Base-by-base conservation (phyloP, 345 rosid species). In the Salix brachista region DNA sequence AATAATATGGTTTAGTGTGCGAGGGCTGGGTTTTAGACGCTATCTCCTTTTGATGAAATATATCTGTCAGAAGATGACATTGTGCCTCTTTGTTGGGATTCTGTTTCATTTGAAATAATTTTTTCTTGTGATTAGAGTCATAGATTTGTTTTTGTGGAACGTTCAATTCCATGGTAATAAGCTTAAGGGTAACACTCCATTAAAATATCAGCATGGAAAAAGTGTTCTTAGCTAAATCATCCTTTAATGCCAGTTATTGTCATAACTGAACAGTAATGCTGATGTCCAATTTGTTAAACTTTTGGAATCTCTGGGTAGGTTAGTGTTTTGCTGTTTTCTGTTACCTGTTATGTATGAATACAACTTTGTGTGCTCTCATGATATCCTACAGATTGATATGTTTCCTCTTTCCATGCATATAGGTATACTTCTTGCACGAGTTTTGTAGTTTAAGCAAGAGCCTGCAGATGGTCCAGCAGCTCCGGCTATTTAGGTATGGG, bases 401-500 rank as follows among this genome's bases (percentile, higher is more conserved):
- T 54, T 23, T 61, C 14, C 67, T 42, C 80, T 68, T 73, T 76
- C 37, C 44, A 46, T 75, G 60, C 78, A 78, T 58, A 81, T 44
- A 95, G 99, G 97, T 93, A 25, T 77, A 84, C 77, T 91, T 95
- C 88, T 85, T 93, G 88, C 92, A 85, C 9, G 99, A 95, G 75
- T 95, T 90, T 85, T 95, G 97, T 80, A 84, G 90, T 85, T 85
- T 91, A 83, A 85, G 90, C 90, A 95, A 91, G 88, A 90, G 90
- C 83, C 85, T 92, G 77, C 98, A 90, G 80, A 89, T 92, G 94
- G 97, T 89, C 71, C 97, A 90, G 89, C 94, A 91, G 85, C 88
- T 94, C 76, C 94, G 92, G 72, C 85, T 95, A 65, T 89, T 88
- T 87, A 85, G 88, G 99, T 91, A 84, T 64, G 79, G 71, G 75